Evolutionary conservation across 345 rosid species (phyloP), one percentile per base, ranked within the genome.

Genomic region (Ricinus communis): DNA sequence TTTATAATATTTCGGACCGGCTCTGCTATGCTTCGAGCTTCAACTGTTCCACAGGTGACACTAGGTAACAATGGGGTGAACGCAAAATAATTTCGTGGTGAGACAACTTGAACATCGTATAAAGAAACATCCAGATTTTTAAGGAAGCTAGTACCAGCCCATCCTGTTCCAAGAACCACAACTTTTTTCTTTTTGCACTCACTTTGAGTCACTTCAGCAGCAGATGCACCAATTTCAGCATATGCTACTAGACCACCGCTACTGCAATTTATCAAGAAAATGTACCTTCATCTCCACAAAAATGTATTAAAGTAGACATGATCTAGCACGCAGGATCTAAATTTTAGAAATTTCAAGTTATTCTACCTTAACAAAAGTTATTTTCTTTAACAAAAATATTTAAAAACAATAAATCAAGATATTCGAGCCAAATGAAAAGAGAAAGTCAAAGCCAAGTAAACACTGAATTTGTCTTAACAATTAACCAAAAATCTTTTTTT

Each of bases 31-130:
- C 99, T 95, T 38, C 99, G 84, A 53, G 99, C 97, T 83, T 95
- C 98, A 38, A 95, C 93, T 4, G 98, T 93, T 24, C 99, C 99
- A 66, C 99, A 93, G 61, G 98, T 95, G 59, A 95, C 98, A 53
- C 98, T 95, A 5, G 98, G 99, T 45, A 95, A 84, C 74, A 93
- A 71, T 28, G 99, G 99, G 28, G 97, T 93, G 74, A 95, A 95
- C 19, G 96, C 97, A 80, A 95, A 95, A 80, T 95, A 95, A 80
- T 95, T 95, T 68, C 90, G 77, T 1, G 99, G 99, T 40, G 99
- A 95, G 69, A 93, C 86, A 80, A 93, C 93, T 74, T 90, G 89
- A 77, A 95, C 90, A 68, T 93, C 91, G 30, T 90, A 88, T 41
- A 77, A 73, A 40, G 96, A 83, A 69, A 83, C 73, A 31, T 95